Conservation (phyloP, 2,329 filamentous ascomycete species). For the Berkeleyomyces rouxiae region DNA sequence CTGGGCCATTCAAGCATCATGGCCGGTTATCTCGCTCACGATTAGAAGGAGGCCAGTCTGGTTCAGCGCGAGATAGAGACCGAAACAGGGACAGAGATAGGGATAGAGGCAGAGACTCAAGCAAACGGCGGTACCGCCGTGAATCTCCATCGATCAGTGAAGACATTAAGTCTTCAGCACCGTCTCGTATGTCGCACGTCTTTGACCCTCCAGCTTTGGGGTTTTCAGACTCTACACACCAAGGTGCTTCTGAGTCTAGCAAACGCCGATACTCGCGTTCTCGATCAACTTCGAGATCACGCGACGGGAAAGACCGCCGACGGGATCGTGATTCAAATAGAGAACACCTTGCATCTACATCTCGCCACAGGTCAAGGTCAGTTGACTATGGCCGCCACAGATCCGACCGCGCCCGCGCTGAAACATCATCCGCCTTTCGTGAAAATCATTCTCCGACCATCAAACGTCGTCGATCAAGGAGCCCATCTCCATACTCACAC, state of each 20-base stretch:
- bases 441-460: constrained; percentile 8
- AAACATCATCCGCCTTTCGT: constrained; percentile 3
- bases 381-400: neutral
- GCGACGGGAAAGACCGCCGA: neutral
- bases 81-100: constrained; percentile 4
- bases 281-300: constrained; percentile 2
- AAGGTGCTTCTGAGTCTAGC: neutral
- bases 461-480: constrained; percentile 12
- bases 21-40: neutral
- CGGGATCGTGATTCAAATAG: neutral
- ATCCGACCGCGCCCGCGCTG: neutral
- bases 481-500: constrained; percentile 7
- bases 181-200: constrained; percentile 1
- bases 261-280: neutral
- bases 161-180: neutral
- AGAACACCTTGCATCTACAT: neutral
- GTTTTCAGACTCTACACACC: neutral
- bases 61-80: neutral
- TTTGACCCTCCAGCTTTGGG: neutral
- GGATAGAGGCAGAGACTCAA: constrained; percentile 1
- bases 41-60: neutral
- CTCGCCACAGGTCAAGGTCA: constrained; percentile 5
- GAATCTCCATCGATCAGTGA: neutral
- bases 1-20: neutral
- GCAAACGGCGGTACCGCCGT: constrained; percentile 1